Evolutionary conservation across 2,329 filamentous ascomycete genomes (phyloP), one percentile per base, ranked within the genome.

Genomic region (Penicillium olsonii): DNA sequence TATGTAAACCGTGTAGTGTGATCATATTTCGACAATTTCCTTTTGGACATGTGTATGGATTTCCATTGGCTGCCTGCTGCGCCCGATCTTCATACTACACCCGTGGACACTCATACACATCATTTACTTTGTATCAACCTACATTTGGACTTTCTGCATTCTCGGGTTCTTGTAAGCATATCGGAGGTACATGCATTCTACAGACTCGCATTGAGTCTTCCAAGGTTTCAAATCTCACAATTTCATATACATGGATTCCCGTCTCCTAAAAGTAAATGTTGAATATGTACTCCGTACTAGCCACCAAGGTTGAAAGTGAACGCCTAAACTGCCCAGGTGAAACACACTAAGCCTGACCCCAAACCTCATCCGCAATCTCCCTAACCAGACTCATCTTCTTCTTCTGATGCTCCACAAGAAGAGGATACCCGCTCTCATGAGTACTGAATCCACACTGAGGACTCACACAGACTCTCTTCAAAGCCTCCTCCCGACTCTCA

Each of bases 381-480:
- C 87, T 80, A 17, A 90, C 85, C 37, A 91, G 73, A 53, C 79
- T 74, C 64, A 92, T 70, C 75, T 91, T 92, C 68, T 80, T 82
- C 73, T 82, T 82, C 83, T 90, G 85, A 53, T 88, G 87, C 38
- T 88, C 82, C 50, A 83, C 73, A 17, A 78, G 80, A 43, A 92
- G 74, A 11, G 83, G 79, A 64, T 92, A 90, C 0, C 87, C 88
- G 57, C 80, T 84, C 60, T 87, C 83, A 67, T 91, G 87, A 35
- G 84, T 88, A 31, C 86, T 88, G 68, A 88, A 88, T 14, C 85
- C 85, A 67, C 85, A 88, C 72, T 90, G 87, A 0, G 87, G 86
- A 63, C 83, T 87, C 14, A 89, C 78, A 44, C 79, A 79, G 43
- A 91, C 72, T 55, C 84, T 81, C 69, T 86, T 79, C 11, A 92